Evolutionary conservation across 805 yeast genomes (phyloP), one percentile per base, ranked within the genome.

Genomic region (Ogataea henricii): DNA sequence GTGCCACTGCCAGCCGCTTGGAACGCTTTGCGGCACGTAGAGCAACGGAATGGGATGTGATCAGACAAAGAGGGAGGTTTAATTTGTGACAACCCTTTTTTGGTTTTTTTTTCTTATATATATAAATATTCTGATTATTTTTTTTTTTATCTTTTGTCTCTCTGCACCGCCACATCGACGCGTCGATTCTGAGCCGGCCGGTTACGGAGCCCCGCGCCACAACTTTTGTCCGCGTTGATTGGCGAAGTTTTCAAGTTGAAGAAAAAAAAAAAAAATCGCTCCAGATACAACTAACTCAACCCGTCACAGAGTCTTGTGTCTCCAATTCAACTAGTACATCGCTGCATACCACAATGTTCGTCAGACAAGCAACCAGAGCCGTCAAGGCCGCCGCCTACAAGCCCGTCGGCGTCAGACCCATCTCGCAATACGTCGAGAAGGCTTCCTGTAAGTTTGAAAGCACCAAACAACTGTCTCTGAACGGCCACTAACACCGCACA

Each of bases 321-420:
- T 10, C 14, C 37, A 34, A 18, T 34, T 14, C n/a, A 34, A 4
- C n/a, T 18, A 34, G n/a, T 3, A 12, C 18, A 4, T 23, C 42
- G 21, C 21, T 37, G 29, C 29, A 25, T n/a, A 25, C 10, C 42
- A 52, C 30, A 47, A 66, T 65, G 70, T 65, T 65, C 48, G 67
- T 67, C 18, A 66, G 68, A 64, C 67, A 64, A 56, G 60, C 66
- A 42, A 40, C 59, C 27, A 64, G 62, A 58, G 58, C 59, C 26
- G 58, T 55, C 47, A 58, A 60, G 53, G 40, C 56, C 36, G 65
- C 63, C 43, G 47, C 34, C 14, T n/a, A 57, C 49, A 63, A 55
- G 48, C 60, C 64, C 39, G 50, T 56, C 44, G 67, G 66, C 43
- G 57, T 71, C 52, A 72, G 72, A 62, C 64, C 70, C 52, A 70